These are phyloP conservation scores for Trichoderma sp. DNA, from an alignment of 2,329 filamentous ascomycete genomes.

Conservation along the genomic window DNA sequence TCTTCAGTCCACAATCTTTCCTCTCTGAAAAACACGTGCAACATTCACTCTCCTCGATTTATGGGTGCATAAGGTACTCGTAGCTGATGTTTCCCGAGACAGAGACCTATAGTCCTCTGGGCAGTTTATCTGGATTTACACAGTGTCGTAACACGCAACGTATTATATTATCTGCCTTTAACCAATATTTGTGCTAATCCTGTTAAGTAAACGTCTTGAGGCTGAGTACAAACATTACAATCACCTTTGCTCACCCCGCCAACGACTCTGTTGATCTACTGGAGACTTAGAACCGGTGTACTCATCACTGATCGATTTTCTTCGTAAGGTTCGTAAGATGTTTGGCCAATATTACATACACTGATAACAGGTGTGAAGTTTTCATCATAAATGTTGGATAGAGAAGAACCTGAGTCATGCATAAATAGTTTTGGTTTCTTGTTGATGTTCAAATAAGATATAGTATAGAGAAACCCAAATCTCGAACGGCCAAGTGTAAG, in stretches of 20 bases:
- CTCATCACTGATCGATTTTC: background rate
- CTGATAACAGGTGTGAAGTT: background rate
- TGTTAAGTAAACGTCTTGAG: background rate
- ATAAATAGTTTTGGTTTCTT: background rate
- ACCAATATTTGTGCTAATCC: background rate
- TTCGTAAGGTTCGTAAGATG: no score
- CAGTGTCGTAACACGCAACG: background rate
- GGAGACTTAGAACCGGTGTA: background rate
- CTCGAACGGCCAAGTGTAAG: background rate
- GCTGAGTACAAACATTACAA: background rate
- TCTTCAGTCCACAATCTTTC: background rate
- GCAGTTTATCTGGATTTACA: background rate
- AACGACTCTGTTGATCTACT: background rate
- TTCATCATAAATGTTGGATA: background rate
- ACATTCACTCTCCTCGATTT: background rate
- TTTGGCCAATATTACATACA: background rate
- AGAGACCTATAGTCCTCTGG: background rate
- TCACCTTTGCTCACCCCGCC: background rate
- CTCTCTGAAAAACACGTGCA: background rate
- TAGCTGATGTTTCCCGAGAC: background rate
- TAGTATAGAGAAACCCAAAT: background rate
- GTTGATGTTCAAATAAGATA: background rate
- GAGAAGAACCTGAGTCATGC: no score
- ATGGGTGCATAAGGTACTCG: background rate
- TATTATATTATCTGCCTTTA: background rate